phyloP scores from a whole-genome alignment of 208 protist genomes.

The Trypanosoma boissoni region DNA sequence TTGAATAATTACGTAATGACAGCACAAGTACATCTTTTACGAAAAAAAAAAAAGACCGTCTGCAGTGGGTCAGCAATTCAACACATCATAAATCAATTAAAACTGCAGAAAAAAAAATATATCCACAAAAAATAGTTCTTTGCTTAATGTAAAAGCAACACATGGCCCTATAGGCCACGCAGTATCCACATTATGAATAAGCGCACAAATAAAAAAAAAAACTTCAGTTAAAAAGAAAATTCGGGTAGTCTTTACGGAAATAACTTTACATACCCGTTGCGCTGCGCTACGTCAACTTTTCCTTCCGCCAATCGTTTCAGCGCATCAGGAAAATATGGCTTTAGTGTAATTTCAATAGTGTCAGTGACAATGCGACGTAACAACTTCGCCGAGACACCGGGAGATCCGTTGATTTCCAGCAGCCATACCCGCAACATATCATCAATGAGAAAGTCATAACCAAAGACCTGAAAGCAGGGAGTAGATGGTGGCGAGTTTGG shows the following conservation, averaged over 20 bases:
- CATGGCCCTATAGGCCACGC: too few species aligned
- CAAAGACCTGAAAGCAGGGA: slow-evolving; percentile 63
- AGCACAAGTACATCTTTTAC: too few species aligned
- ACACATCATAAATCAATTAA: background rate
- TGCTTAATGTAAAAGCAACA: too few species aligned
- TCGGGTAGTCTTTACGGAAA: slow-evolving; percentile 28
- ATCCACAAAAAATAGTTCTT: too few species aligned
- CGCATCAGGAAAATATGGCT: slow-evolving; percentile 53
- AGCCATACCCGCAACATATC: slow-evolving; percentile 60
- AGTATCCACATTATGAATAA: too few species aligned
- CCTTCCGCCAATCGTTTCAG: slow-evolving; percentile 26
- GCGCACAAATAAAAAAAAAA: slow-evolving; percentile 10
- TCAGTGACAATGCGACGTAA: slow-evolving; percentile 59
- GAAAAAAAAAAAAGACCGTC: too few species aligned
- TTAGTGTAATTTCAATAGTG: slow-evolving; percentile 69
- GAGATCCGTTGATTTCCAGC: slow-evolving; percentile 65
- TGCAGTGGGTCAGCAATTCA: too few species aligned
- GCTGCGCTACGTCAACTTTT: slow-evolving; percentile 11
- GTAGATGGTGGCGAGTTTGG: slow-evolving; percentile 38
- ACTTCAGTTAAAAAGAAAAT: slow-evolving; percentile 16
- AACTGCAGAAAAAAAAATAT: slow-evolving; percentile 1
- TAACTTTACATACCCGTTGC: slow-evolving; percentile 57
- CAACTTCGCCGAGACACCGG: slow-evolving; percentile 49
- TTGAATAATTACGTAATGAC: too few species aligned
- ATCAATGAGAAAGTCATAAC: slow-evolving; percentile 76